Conservation (phyloP, 345 rosid species). For the Salix udensis region DNA sequence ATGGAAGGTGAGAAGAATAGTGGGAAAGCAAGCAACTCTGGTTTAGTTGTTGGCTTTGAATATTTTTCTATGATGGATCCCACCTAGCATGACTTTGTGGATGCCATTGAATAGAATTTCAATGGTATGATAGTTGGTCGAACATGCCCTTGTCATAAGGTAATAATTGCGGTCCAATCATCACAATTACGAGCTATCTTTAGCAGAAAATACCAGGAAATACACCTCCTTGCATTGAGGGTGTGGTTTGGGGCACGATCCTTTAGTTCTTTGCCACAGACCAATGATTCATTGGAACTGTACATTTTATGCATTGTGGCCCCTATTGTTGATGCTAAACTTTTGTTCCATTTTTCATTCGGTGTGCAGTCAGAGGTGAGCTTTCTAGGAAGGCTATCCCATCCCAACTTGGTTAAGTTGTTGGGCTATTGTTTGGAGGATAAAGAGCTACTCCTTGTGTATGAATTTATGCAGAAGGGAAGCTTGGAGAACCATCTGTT, state of each 20-base stretch:
- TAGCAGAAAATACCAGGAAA: not conserved
- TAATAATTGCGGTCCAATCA: not conserved
- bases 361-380: slow-evolving; percentile 69
- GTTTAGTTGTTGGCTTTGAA: slow-evolving; percentile 4
- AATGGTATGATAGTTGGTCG: not conserved
- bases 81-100: slow-evolving; percentile 3
- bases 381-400: slow-evolving; percentile 75
- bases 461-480: slow-evolving; percentile 76
- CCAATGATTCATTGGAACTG: not conserved
- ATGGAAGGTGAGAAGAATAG: not conserved
- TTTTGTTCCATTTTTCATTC: not conserved
- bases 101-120: slow-evolving; percentile 3
- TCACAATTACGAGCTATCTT: not conserved
- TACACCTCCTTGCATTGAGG: not conserved
- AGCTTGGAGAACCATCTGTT: slow-evolving; percentile 82
- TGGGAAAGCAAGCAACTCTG: not conserved
- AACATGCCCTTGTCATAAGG: not conserved
- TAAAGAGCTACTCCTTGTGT: slow-evolving; percentile 65
- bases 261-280: not conserved
- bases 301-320: not conserved
- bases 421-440: slow-evolving; percentile 84
- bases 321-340: slow-evolving; percentile 6
- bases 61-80: slow-evolving; percentile 11
- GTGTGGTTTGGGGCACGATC: not conserved
- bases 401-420: slow-evolving; percentile 71